phyloP scores from a whole-genome alignment of 306 rosid species.

The cucumber (Cucumis sativus) region DNA sequence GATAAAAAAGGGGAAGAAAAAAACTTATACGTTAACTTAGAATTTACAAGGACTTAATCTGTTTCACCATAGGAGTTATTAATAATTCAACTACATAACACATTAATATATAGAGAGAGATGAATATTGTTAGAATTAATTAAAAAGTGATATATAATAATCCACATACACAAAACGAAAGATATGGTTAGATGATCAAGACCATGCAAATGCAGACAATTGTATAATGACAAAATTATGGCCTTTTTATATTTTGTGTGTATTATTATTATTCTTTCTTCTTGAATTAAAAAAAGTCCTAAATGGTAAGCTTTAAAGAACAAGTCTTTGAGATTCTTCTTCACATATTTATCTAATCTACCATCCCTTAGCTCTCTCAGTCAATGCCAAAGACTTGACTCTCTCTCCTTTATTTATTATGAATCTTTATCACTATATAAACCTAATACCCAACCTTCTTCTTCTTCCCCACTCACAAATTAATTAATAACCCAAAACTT shows the following conservation, averaged over 20 bases:
- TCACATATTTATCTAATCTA: neutral
- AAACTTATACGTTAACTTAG: no score
- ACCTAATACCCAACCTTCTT: neutral
- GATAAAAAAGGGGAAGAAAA: no score
- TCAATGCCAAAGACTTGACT: conserved; percentile 6
- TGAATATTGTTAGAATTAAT: no score
- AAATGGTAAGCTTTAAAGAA: neutral
- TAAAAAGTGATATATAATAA: no score
- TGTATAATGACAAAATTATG: neutral
- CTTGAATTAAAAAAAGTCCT: neutral
- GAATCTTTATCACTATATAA: neutral
- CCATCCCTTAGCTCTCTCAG: neutral
- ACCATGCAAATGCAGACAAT: neutral
- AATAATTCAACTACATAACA: no score
- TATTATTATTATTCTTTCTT: no score
- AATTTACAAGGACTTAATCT: no score
- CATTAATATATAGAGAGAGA: no score
- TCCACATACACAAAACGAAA: neutral
- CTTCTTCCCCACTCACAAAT: neutral
- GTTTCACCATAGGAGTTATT: no score
- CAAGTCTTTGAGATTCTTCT: neutral
- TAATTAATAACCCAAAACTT: neutral
- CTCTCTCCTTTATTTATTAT: no score
- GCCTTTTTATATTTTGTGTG: neutral
- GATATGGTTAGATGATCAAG: neutral